Conservation (phyloP, 192 early-diverging fungal species). For the Endogone sp. region DNA sequence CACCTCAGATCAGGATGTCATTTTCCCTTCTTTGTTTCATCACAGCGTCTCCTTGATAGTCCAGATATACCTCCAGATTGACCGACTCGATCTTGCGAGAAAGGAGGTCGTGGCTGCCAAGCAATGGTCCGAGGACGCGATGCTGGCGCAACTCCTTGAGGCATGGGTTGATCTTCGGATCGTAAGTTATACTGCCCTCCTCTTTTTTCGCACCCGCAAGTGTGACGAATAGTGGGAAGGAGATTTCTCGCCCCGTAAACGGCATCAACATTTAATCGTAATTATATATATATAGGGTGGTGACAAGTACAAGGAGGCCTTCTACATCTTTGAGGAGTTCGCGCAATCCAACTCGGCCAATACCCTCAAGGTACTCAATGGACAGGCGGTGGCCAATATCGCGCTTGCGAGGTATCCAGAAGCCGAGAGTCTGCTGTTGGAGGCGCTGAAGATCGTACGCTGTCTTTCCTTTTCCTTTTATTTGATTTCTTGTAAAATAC, state of each 20-base stretch:
- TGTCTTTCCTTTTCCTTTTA: not conserved
- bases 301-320: constrained; percentile 79
- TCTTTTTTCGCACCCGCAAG: not conserved
- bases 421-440: constrained; percentile 74
- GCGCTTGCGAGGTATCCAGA: constrained; percentile 76
- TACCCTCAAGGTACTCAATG: constrained; percentile 71
- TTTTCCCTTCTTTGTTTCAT: not conserved
- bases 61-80: constrained; percentile 72
- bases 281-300: constrained; percentile 48
- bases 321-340: constrained; percentile 94
- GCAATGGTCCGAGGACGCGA: constrained; percentile 92
- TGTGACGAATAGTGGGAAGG: too few species aligned
- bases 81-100: constrained; percentile 83
- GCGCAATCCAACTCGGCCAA: constrained; percentile 68
- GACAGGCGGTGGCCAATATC: constrained; percentile 81
- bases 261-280: constrained; percentile 15
- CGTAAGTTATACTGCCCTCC: constrained; percentile 24
- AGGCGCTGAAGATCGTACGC: constrained; percentile 48
- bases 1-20: not conserved
- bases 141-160: constrained; percentile 89
- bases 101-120: constrained; percentile 73
- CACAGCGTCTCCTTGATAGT: constrained; percentile 70
- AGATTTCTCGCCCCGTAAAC: too few species aligned
- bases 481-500: not conserved
- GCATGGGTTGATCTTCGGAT: constrained; percentile 76